Conservation (phyloP, 768 basidiomycete species). For the Leucosporidium creatinivorum region DNA sequence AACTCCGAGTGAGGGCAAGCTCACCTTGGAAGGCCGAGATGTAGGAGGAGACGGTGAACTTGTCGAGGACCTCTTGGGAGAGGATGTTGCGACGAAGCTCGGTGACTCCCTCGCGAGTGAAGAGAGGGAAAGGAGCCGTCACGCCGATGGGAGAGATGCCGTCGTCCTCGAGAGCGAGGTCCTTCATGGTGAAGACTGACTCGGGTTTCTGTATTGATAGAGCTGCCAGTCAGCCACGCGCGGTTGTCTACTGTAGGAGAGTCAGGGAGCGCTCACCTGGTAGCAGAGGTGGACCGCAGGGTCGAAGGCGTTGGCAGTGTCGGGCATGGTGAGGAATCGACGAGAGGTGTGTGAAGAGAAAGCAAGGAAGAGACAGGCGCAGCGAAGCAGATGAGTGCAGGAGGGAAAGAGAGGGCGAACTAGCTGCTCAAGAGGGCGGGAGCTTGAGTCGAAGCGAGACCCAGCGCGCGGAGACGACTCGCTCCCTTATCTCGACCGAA, state of each 20-base stretch:
- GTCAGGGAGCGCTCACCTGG: not conserved
- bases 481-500: no score
- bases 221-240: no score
- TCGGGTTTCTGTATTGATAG: conserved; percentile 3
- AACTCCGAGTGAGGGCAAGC: not conserved
- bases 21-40: conserved; percentile 4
- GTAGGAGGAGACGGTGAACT: not conserved
- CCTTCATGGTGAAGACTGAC: conserved; percentile 10
- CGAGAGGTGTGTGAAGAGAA: not conserved
- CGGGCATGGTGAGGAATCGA: not conserved
- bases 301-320: conserved; percentile 12
- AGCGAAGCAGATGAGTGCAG: not conserved
- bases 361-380: not conserved
- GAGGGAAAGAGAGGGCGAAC: not conserved
- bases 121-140: conserved; percentile 22
- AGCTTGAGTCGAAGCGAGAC: no score
- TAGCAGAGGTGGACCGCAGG: conserved; percentile 15
- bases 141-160: conserved; percentile 16
- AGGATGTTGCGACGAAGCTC: conserved; percentile 20
- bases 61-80: conserved; percentile 8
- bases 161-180: conserved; percentile 19
- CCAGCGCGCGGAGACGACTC: no score
- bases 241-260: not conserved
- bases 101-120: conserved; percentile 14
- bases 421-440: no score